Base-by-base conservation (phyloP, 2,329 filamentous ascomycete genomes). In the Karstenula rhodostoma region DNA sequence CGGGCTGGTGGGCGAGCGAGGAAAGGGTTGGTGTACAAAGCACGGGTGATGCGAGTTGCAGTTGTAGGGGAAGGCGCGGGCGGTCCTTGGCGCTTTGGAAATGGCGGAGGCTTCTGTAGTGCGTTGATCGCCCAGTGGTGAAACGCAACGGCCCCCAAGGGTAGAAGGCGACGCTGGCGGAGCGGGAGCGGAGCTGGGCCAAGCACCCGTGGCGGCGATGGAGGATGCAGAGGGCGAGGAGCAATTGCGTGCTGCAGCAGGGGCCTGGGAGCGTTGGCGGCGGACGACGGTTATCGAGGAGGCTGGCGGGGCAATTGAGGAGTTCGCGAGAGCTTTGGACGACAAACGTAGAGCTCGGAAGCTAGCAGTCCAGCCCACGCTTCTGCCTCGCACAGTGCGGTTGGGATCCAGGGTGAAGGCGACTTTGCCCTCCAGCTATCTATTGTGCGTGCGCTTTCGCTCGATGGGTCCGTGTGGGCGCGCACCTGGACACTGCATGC, bases 1-100 rank as follows among this genome's bases (percentile, higher is more conserved):
- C 63, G 61, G 60, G 55, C 59, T 42, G 59, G 50, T 60, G 66
- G 53, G 56, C 61, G 62, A 61, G 29, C 29, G 29, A 52, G 37
- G 23, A 40, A 51, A 32, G 56, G 58, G 51, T 29, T 19, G 27
- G 57, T 64, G 65, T 46, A 44, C 8, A 56, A 19, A 22, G 33
- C 47, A 47, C 42, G 25, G 43, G 23, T 51, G 35, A 23, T 48
- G 44, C 25, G 51, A 50, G 50, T 37, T 54, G 33, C 52, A 54
- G 44, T 37, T 54, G 44, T 46, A 54, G 44, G 58, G 44, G 49
- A 44, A 47, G 44, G 49, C 17, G 51, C 35, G 50, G n/a, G 17
- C n/a, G 42, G 50, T 13, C 10, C 51, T 54, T 54, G 51, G 51
- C 51, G 40, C 51, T 40, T 51, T 51, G 32, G 48, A 51, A 51